Conservation (phyloP, 352 stramenopile species). For the Blastocystis sp. region DNA sequence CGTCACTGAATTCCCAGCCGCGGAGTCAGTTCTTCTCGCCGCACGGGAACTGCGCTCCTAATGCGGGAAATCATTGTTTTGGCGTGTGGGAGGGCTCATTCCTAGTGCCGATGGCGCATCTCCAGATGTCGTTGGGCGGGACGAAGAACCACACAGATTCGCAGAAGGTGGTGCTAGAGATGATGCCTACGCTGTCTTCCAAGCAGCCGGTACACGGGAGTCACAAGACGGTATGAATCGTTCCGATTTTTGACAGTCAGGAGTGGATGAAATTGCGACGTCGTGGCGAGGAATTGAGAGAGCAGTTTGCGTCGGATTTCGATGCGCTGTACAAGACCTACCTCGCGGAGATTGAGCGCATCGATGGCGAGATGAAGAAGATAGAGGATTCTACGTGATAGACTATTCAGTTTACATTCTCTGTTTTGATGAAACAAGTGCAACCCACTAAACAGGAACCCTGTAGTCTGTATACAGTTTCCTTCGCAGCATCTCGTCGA, state of each 20-base stretch:
- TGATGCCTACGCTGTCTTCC: neutral
- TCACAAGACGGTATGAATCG: constrained; percentile 6
- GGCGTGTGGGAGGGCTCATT: neutral
- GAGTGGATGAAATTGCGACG: constrained; percentile 59
- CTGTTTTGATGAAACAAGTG: neutral
- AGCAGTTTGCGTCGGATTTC: constrained; percentile 45
- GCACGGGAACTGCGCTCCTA: neutral
- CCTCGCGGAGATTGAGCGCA: neutral
- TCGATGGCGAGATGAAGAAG: constrained; percentile 13
- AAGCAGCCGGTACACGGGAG: neutral
- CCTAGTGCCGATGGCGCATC: constrained; percentile 44
- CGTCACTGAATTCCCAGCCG: neutral
- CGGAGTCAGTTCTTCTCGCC: constrained; percentile 37
- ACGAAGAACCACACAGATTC: neutral
- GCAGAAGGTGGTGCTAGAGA: constrained; percentile 14
- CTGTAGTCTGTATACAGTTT: constrained; percentile 35
- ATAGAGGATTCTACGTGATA: neutral
- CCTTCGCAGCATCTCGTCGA: constrained; percentile 23
- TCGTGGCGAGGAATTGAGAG: constrained; percentile 12
- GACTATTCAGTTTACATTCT: too few species aligned
- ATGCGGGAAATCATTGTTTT: neutral
- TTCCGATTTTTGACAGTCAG: neutral
- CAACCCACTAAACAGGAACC: neutral
- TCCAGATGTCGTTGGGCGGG: neutral
- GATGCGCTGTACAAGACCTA: constrained; percentile 54